A percentile compares a stretch with the other conserved stretches of the same genome.
Evolutionary conservation across 371 early-diverging fungal genomes (phyloP).

Genomic region (Mucor ambiguus): DNA sequence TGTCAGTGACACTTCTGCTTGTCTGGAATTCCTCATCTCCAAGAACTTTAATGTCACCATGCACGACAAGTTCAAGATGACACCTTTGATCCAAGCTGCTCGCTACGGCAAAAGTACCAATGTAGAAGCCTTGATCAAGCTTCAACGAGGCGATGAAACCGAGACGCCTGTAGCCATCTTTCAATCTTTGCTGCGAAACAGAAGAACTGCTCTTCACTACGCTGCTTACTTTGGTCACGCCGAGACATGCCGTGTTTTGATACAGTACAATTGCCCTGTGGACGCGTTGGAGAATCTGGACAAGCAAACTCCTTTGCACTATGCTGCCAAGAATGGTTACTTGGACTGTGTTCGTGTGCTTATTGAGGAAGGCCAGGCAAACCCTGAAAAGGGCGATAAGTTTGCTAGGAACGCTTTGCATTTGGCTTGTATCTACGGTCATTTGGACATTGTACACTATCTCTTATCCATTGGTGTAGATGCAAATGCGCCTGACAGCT

Average conservation of each 20-base stretch:
- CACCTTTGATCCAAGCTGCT: constrained; percentile 60
- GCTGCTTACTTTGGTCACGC: constrained; percentile 58
- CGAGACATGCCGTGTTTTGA: constrained; percentile 44
- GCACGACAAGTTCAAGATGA: constrained; percentile 47
- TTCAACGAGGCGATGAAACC: constrained; percentile 1
- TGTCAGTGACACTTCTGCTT: constrained; percentile 50
- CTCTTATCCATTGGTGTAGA: constrained; percentile 52
- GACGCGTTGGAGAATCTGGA: constrained; percentile 42
- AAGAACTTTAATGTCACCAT: constrained; percentile 32
- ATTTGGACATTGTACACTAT: constrained; percentile 40
- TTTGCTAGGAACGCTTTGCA: constrained; percentile 54
- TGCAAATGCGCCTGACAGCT: constrained; percentile 51
- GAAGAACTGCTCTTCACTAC: constrained; percentile 57
- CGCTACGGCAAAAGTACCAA: constrained; percentile 52
- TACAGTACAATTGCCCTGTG: constrained; percentile 50
- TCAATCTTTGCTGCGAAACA: constrained; percentile 45
- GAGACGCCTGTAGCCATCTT: constrained; percentile 13
- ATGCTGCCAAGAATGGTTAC: constrained; percentile 54
- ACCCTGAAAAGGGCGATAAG: constrained; percentile 48
- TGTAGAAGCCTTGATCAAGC: constrained; percentile 20
- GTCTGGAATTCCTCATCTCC: constrained; percentile 50
- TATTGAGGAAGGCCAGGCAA: constrained; percentile 49
- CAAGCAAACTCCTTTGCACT: constrained; percentile 52
- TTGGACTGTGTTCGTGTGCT: constrained; percentile 48
- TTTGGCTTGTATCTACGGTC: constrained; percentile 55